Evolutionary conservation across 306 rosid genomes (phyloP).

Genomic region (Rubus idaeus): DNA sequence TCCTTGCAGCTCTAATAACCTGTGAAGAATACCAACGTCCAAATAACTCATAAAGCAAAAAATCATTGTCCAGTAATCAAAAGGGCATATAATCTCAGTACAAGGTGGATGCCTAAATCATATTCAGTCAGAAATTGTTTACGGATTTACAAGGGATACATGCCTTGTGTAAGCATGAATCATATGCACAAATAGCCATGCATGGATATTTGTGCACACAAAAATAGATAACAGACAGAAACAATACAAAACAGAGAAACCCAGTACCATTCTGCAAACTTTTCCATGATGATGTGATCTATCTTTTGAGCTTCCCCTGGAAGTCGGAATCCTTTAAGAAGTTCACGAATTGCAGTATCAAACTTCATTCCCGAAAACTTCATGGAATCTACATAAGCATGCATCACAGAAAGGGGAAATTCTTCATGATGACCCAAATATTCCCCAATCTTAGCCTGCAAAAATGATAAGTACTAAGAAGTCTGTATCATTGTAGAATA

Average conservation of each 20-base stretch:
- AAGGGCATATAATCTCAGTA: slow-evolving; percentile 25
- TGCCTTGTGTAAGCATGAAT: slow-evolving; percentile 17
- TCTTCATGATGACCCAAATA: slow-evolving; percentile 99
- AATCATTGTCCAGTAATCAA: slow-evolving; percentile 33
- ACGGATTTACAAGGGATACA: neutral
- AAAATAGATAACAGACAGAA: slow-evolving; percentile 1
- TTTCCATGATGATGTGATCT: slow-evolving; percentile 98
- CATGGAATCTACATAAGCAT: slow-evolving; percentile 94
- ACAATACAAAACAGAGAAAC: neutral
- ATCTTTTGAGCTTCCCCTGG: slow-evolving; percentile 99
- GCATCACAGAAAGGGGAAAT: slow-evolving; percentile 97
- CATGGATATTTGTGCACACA: neutral
- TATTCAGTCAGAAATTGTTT: neutral
- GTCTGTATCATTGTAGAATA: slow-evolving; percentile 28
- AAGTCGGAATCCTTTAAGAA: slow-evolving; percentile 95
- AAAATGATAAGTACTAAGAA: slow-evolving; percentile 27
- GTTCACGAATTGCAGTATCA: slow-evolving; percentile 89
- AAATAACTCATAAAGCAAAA: too few species aligned
- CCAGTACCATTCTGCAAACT: slow-evolving; percentile 91
- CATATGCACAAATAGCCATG: slow-evolving; percentile 20
- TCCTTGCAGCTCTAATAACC: too few species aligned
- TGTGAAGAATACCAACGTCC: too few species aligned
- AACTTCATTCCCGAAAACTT: slow-evolving; percentile 89
- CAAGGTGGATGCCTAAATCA: slow-evolving; percentile 16
- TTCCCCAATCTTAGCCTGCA: slow-evolving; percentile 94